A percentile compares a stretch with the other conserved stretches of the same genome.
Evolutionary conservation across 140 eudicot genomes (phyloP).

Genomic region (Erigeron philadelphicus): DNA sequence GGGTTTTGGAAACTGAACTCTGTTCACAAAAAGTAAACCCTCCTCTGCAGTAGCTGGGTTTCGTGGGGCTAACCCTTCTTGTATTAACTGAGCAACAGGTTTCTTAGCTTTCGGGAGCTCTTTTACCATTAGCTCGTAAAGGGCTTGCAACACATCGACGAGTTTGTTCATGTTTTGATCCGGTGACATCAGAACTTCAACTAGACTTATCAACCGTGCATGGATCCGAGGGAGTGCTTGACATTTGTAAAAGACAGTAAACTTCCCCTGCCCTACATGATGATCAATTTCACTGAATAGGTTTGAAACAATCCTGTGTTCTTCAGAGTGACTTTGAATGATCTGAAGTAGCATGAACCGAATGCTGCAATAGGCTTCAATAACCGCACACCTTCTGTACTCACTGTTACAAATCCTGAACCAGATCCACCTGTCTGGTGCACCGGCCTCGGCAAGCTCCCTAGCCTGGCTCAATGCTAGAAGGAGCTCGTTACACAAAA

Average conservation of each 20-base stretch:
- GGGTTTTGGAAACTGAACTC: conserved; percentile 50
- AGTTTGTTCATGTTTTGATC: conserved; percentile 40
- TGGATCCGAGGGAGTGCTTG: conserved; percentile 51
- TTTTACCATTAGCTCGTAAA: conserved; percentile 61
- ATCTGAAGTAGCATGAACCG: conserved; percentile 57
- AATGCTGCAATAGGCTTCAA: conserved; percentile 74
- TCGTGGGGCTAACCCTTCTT: conserved; percentile 62
- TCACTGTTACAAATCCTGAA: conserved; percentile 68
- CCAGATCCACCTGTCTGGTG: conserved; percentile 78
- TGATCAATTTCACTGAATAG: conserved; percentile 52
- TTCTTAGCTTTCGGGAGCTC: conserved; percentile 61
- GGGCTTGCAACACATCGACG: conserved; percentile 58
- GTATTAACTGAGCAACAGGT: conserved; percentile 38
- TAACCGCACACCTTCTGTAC: conserved; percentile 84
- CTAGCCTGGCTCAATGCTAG: conserved; percentile 68
- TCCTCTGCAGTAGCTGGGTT: conserved; percentile 35
- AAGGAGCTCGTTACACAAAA: conserved; percentile 74
- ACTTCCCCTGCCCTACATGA: conserved; percentile 40
- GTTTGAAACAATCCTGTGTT: conserved; percentile 51
- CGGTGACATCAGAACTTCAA: conserved; percentile 46
- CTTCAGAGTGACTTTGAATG: conserved; percentile 53
- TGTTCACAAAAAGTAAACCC: conserved; percentile 64
- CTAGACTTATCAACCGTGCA: conserved; percentile 40
- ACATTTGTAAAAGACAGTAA: conserved; percentile 47
- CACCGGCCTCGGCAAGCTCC: conserved; percentile 51